Base-by-base conservation (phyloP, 441 rosid species). In the Pelargonium fulgidum region DNA sequence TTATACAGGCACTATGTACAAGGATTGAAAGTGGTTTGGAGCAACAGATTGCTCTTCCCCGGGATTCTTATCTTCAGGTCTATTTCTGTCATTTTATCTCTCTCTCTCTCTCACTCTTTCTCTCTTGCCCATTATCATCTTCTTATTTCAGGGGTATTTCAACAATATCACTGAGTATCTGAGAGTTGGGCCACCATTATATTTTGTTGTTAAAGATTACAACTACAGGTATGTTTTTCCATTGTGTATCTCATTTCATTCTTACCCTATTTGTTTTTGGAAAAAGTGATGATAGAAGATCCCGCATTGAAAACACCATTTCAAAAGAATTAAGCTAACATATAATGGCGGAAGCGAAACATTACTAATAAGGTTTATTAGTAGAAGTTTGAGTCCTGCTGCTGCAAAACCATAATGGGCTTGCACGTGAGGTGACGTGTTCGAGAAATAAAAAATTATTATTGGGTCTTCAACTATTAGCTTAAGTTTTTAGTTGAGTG, bases 31-130 rank as follows among this genome's bases (percentile, higher is more conserved):
- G 86, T 67, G 90, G 90, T 58, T 74, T 86, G 79, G 88, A 86
- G 75, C 90, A 86, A 76, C 77, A 86, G 76, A 77, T 84, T 74
- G 90, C 81, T 75, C 90, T 86, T 77, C 90, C 90, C 70, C 85
- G 83, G 69, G 90, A 86, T 80, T 86, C 90, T 42, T 86, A 86
- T 75, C 88, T 86, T 70, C 90, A 86, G 80, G 90, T 86, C 78
- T 65, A 64, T 39, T 20, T 47, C 63, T n/a, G 33, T 11, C 64
- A 22, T 59, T 59, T 20, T 19, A 41, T 39, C 58, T 3, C 26
- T 42, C 22, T 58, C 66, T 12, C 9, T 47, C 36, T 61, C 54
- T 13, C 29, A 20, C 29, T 75, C 61, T 58, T 20, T 33, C 42
- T 62, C 26, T 24, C 2, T 64, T 7, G 19, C 69, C 65, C 69